These are phyloP conservation scores for Aureobasidium lini DNA, from an alignment of 2,329 filamentous ascomycete genomes.

Conservation along the genomic window DNA sequence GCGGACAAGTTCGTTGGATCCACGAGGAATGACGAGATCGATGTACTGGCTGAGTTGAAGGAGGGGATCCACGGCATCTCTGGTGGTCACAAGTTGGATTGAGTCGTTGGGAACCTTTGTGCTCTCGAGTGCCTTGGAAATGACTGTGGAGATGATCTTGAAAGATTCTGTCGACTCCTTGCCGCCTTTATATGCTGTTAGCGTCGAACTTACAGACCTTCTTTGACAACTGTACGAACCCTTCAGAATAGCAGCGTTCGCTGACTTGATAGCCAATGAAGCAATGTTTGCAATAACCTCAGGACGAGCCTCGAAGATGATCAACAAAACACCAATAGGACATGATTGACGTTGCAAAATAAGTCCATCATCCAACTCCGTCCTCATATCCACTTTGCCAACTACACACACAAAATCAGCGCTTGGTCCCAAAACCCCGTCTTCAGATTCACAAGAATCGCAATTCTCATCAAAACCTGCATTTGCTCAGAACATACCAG, in stretches of 20 bases:
- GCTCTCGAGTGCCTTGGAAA: conserved; percentile 65
- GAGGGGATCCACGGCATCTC: conserved; percentile 84
- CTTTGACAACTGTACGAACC: conserved; percentile 36
- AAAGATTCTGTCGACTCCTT: conserved; percentile 97
- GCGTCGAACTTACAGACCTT: background rate
- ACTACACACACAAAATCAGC: conserved; percentile 43
- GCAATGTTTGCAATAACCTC: conserved; percentile 99
- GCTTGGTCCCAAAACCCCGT: background rate
- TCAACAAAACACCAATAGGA: conserved; percentile 92
- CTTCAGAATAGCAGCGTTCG: conserved; percentile 94
- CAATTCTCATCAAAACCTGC: no score
- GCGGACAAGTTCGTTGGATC: conserved; percentile 81
- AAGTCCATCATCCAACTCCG: conserved; percentile 77
- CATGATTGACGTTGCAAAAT: conserved; percentile 82
- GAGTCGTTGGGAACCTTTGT: conserved; percentile 77
- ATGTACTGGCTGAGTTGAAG: conserved; percentile 79
- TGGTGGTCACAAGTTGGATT: conserved; percentile 87
- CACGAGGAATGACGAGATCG: conserved; percentile 89
- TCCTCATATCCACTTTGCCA: conserved; percentile 75
- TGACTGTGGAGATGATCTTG: conserved; percentile 76
- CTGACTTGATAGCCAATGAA: conserved; percentile 90
- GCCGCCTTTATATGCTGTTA: conserved; percentile 51
- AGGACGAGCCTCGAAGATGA: conserved; percentile 96
- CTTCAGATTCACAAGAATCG: background rate
- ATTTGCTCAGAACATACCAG: conserved; percentile 48